phyloP scores from a whole-genome alignment of 768 basidiomycete species.

The Inosperma sp. region DNA sequence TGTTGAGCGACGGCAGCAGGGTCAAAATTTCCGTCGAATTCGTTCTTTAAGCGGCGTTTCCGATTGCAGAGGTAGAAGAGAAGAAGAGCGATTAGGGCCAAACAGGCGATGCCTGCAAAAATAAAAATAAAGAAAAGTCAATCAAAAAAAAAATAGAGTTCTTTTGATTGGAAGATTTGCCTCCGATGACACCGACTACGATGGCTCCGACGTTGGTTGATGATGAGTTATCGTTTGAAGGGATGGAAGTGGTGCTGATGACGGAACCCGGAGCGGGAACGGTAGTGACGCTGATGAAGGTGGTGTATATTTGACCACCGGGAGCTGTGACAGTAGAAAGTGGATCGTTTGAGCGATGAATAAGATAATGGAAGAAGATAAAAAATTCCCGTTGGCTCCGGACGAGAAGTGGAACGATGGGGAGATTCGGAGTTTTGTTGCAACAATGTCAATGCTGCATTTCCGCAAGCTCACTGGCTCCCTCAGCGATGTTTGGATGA shows the following conservation, averaged over 20 bases:
- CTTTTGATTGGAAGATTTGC: conserved; percentile 9
- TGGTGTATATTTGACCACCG: conserved; percentile 20
- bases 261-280: conserved; percentile 8
- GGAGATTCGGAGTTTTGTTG: too few species aligned
- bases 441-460: background rate
- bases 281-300: conserved; percentile 15
- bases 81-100: conserved; percentile 13
- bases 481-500: too few species aligned
- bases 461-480: too few species aligned
- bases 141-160: too few species aligned
- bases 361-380: background rate
- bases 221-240: background rate
- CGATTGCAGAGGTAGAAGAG: conserved; percentile 18
- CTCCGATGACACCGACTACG: conserved; percentile 26
- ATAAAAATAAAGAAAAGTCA: background rate
- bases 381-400: background rate
- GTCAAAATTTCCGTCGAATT: conserved; percentile 30
- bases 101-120: conserved; percentile 17
- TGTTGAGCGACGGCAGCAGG: conserved; percentile 19
- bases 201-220: conserved; percentile 20
- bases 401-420: background rate
- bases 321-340: conserved; percentile 16
- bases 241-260: background rate
- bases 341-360: background rate
- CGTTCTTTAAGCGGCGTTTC: conserved; percentile 20